Conservation (phyloP, 306 rosid species). For the Echinosophora koreensis region DNA sequence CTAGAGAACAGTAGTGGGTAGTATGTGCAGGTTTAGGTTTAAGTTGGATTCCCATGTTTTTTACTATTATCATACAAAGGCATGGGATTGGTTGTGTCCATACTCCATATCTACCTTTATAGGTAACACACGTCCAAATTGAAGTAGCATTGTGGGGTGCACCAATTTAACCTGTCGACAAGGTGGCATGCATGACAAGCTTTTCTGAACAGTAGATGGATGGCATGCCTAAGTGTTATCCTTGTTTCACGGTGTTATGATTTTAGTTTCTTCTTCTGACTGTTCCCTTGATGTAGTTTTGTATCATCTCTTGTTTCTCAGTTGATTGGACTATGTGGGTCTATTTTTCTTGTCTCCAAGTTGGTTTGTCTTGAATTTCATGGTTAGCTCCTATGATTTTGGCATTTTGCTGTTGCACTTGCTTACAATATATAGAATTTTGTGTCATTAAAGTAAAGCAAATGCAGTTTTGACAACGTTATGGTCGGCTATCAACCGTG, state of each 20-base stretch:
- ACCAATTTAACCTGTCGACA: conserved; percentile 43
- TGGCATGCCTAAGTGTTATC: conserved; percentile 43
- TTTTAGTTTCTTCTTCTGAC: conserved; percentile 27
- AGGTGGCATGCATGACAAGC: conserved; percentile 46
- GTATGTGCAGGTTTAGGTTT: conserved; percentile 65
- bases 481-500: neutral
- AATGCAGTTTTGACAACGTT: neutral
- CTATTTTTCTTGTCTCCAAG: conserved; percentile 28
- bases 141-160: conserved; percentile 50
- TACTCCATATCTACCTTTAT: conserved; percentile 44
- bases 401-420: conserved; percentile 27
- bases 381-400: conserved; percentile 5
- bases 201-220: conserved; percentile 32
- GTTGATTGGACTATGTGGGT: conserved; percentile 31
- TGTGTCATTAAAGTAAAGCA: neutral
- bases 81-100: conserved; percentile 55
- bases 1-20: conserved; percentile 53
- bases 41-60: conserved; percentile 60
- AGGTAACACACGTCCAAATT: conserved; percentile 44
- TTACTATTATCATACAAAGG: conserved; percentile 50
- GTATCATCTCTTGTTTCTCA: conserved; percentile 33
- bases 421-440: conserved; percentile 23
- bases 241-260: conserved; percentile 43
- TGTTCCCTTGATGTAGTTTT: conserved; percentile 30
- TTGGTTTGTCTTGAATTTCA: conserved; percentile 29